These are phyloP conservation scores for Ceratobasidium sp. DNA, from an alignment of 1,284 basidiomycete species.

Conservation along the genomic window DNA sequence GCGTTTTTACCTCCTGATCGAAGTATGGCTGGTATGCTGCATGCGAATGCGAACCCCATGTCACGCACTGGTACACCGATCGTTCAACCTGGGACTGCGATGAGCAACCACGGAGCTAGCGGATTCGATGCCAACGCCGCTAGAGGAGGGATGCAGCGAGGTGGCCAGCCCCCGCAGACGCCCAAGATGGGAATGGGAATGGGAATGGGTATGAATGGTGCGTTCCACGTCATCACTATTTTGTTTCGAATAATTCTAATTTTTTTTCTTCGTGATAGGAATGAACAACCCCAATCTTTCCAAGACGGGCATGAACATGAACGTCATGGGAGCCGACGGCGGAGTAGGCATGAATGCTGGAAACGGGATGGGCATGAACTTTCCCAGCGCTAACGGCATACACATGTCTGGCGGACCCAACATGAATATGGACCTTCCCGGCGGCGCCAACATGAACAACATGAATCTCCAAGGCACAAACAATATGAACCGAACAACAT, in stretches of 20 bases:
- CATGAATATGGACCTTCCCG: slow-evolving; percentile 48
- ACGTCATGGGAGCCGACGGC: slow-evolving; percentile 19
- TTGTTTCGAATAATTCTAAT: not conserved
- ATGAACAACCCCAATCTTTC: slow-evolving; percentile 29
- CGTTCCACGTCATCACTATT: not conserved
- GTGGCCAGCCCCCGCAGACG: slow-evolving; percentile 35
- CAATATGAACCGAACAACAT: slow-evolving; percentile 23
- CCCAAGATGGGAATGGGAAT: slow-evolving; percentile 34
- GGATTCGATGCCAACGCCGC: slow-evolving; percentile 10
- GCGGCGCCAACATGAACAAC: slow-evolving; percentile 15
- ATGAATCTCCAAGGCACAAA: slow-evolving; percentile 40
- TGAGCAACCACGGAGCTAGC: slow-evolving; percentile 13
- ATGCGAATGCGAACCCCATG: slow-evolving; percentile 18
- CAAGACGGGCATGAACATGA: slow-evolving; percentile 36
- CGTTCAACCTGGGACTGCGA: slow-evolving; percentile 31
- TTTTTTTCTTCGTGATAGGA: not conserved
- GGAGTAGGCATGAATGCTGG: slow-evolving; percentile 34
- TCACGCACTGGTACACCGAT: slow-evolving; percentile 31
- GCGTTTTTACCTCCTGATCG: slow-evolving; percentile 40
- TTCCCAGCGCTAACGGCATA: slow-evolving; percentile 49
- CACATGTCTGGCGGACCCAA: slow-evolving; percentile 39
- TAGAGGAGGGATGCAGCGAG: slow-evolving; percentile 12
- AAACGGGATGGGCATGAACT: slow-evolving; percentile 39
- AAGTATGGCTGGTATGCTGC: slow-evolving; percentile 26
- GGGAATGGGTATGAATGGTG: slow-evolving; percentile 29